Evolutionary conservation across 176 grass and related monocot species (phyloP).

Genomic region (Bromus sterilis): DNA sequence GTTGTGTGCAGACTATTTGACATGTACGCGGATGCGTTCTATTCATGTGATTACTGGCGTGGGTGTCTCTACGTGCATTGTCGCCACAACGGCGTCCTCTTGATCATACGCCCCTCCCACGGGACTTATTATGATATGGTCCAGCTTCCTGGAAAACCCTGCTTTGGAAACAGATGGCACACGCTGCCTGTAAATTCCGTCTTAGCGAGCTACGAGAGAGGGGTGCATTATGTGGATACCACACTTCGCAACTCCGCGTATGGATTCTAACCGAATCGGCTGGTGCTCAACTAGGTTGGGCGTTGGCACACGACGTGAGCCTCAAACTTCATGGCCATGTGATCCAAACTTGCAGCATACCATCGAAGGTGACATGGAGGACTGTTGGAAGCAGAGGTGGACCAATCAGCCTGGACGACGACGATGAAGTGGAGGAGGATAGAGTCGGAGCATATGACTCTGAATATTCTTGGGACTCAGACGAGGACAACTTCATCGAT

Average conservation of each 20-base stretch:
- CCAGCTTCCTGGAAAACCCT: neutral
- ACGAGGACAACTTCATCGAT: neutral
- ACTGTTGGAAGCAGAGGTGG: neutral
- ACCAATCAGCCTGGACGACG: neutral
- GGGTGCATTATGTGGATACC: neutral
- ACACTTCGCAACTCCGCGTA: neutral
- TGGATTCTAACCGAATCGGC: neutral
- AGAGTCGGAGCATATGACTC: neutral
- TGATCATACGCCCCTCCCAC: neutral
- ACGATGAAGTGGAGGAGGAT: neutral
- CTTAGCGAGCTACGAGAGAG: neutral
- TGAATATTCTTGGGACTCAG: neutral
- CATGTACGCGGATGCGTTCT: neutral
- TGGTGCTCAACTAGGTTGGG: neutral
- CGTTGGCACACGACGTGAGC: neutral
- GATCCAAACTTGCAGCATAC: neutral
- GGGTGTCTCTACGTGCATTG: neutral
- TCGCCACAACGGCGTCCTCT: neutral
- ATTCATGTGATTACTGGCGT: neutral
- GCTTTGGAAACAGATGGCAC: neutral
- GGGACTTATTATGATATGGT: neutral
- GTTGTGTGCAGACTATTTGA: neutral
- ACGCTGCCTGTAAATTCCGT: neutral
- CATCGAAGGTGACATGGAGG: neutral
- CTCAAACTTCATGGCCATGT: neutral